Evolutionary conservation across 2,329 filamentous ascomycete species (phyloP).

Genomic region (Paecilomyces sp.): DNA sequence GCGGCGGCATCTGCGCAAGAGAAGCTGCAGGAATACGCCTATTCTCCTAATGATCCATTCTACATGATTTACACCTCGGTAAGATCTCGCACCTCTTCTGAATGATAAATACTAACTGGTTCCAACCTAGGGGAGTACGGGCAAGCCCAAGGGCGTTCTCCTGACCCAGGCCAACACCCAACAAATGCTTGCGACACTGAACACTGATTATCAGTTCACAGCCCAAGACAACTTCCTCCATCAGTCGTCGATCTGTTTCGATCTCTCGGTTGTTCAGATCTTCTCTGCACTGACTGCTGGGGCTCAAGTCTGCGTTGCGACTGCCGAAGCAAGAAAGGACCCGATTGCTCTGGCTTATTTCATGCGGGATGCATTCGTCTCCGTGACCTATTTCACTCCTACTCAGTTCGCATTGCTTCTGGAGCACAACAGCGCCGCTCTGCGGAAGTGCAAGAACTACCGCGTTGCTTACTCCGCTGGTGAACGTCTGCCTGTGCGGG

Average conservation of each 20-base stretch:
- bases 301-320: conserved; percentile 11
- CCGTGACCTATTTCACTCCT: conserved; percentile 14
- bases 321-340: conserved; percentile 10
- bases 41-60: conserved; percentile 9
- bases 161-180: conserved; percentile 12
- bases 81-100: conserved; percentile 2
- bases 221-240: conserved; percentile 9
- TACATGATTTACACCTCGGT: conserved; percentile 17
- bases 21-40: background rate
- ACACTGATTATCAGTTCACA: conserved; percentile 7
- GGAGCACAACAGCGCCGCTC: conserved; percentile 8
- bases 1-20: background rate
- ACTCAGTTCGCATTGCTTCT: conserved; percentile 13
- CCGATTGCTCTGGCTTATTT: conserved; percentile 12
- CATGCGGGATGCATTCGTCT: conserved; percentile 9
- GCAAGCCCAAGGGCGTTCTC: conserved; percentile 37
- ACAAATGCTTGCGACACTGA: conserved; percentile 13
- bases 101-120: background rate
- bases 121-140: conserved; percentile 10
- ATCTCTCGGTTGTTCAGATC: conserved; percentile 13
- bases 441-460: conserved; percentile 10
- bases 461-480: conserved; percentile 10
- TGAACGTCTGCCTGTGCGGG: conserved; percentile 37
- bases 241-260: conserved; percentile 10
- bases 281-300: conserved; percentile 12